Percentiles rank a stretch among this genome's conserved stretches.
Conservation (phyloP, 164 flowering plant species). For the Piper longum region DNA sequence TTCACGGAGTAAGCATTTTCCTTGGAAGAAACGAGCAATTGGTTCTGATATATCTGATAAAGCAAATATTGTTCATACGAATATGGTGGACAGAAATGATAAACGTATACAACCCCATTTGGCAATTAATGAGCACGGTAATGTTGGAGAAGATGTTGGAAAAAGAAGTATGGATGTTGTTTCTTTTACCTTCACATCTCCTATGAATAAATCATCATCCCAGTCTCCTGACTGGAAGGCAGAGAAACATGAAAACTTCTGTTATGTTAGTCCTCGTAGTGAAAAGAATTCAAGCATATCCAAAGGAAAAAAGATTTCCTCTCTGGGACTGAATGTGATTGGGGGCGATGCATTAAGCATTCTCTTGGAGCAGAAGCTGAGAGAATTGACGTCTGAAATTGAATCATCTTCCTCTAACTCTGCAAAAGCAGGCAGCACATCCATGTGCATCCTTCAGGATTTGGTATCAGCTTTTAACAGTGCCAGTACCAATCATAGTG, state of each 20-base stretch:
- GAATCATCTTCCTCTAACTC: constrained; percentile 25
- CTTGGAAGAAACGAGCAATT: constrained; percentile 51
- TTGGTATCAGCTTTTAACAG: constrained; percentile 16
- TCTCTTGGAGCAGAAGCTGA: constrained; percentile 73
- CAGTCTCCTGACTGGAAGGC: constrained; percentile 3
- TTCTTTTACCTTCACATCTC: constrained; percentile 88
- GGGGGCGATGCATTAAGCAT: constrained; percentile 71
- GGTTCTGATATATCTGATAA: constrained; percentile 30
- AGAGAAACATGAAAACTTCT: constrained; percentile 14
- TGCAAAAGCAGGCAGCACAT: constrained; percentile 9
- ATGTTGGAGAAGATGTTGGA: constrained; percentile 11
- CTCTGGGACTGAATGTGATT: constrained; percentile 33
- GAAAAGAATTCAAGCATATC: constrained; percentile 19
- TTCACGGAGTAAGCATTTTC: constrained; percentile 27
- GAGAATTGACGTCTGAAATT: constrained; percentile 42
- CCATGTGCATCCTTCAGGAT: constrained; percentile 19
- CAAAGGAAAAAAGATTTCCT: constrained; percentile 19
- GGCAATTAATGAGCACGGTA: constrained; percentile 5
- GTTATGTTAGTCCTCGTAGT: constrained; percentile 16
- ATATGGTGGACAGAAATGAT: constrained; percentile 16
- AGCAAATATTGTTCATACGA: constrained; percentile 14
- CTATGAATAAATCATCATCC: constrained; percentile 32
- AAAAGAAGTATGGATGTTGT: constrained; percentile 67
- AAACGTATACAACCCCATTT: constrained; percentile 8
- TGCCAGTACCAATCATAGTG: constrained; percentile 8